A percentile compares a stretch with the other conserved stretches of the same genome.
phyloP scores from a whole-genome alignment of 345 rosid genomes.

The Xanthoceras sorbifolium region DNA sequence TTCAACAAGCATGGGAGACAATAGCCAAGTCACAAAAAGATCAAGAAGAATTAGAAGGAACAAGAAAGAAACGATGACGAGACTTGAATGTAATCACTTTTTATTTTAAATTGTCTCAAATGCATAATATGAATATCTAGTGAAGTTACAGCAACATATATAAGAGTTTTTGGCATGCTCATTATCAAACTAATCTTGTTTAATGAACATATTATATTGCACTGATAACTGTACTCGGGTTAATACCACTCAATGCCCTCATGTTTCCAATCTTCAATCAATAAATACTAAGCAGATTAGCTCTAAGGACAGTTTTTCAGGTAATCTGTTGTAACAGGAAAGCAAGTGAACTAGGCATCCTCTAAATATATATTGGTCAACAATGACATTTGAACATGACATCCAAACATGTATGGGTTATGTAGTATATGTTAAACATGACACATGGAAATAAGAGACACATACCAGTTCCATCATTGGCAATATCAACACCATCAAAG shows the following conservation, averaged over 20 bases:
- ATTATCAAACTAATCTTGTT: background rate
- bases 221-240: background rate
- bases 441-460: conserved; percentile 6
- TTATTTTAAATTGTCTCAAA: background rate
- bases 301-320: background rate
- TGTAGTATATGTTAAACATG: background rate
- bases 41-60: conserved; percentile 5
- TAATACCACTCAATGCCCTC: conserved; percentile 1
- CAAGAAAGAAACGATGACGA: background rate
- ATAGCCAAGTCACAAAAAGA: background rate
- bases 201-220: background rate
- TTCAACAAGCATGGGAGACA: conserved; percentile 7
- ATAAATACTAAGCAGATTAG: background rate
- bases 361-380: background rate
- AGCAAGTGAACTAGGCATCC: background rate
- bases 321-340: background rate
- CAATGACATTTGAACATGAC: background rate
- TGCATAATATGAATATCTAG: background rate
- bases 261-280: background rate
- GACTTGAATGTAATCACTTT: conserved; percentile 7
- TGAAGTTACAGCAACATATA: background rate
- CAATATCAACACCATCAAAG: conserved; percentile 71
- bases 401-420: background rate
- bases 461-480: conserved; percentile 75
- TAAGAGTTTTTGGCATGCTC: background rate